Conservation (phyloP, 2,329 filamentous ascomycete species). For the Verticillium klebahnii region DNA sequence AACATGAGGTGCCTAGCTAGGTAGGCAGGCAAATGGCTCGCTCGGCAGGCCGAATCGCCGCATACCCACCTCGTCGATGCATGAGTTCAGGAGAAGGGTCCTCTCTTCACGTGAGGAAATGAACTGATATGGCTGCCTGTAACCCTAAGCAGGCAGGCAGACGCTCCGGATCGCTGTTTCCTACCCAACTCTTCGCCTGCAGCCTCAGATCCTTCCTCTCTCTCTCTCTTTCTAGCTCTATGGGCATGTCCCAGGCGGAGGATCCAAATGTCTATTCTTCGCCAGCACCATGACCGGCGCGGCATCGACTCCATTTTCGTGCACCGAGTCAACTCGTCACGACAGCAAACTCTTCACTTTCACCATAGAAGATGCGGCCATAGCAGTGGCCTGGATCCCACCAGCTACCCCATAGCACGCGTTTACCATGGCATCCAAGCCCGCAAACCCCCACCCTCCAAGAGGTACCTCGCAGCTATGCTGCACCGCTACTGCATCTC, state of each 20-base stretch:
- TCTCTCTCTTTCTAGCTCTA: too few relatives aligned
- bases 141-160: too few relatives aligned
- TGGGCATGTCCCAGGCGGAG: too few relatives aligned
- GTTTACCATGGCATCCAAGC: neutral
- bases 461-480: neutral
- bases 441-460: neutral
- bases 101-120: neutral
- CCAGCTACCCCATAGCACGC: neutral
- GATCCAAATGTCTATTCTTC: too few relatives aligned
- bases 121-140: too few relatives aligned
- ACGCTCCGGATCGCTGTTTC: too few relatives aligned
- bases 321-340: neutral
- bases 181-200: too few relatives aligned
- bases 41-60: neutral
- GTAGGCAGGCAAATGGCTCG: neutral
- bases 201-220: too few relatives aligned
- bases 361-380: neutral
- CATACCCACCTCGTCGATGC: too few relatives aligned
- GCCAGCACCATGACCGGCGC: too few relatives aligned
- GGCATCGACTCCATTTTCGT: too few relatives aligned
- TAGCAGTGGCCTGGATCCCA: neutral
- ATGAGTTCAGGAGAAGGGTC: neutral
- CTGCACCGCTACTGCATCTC: constrained; percentile 2
- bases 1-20: too few relatives aligned
- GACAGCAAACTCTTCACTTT: neutral